phyloP scores from a whole-genome alignment of 768 basidiomycete species.

The Boletus eberwhitei region DNA sequence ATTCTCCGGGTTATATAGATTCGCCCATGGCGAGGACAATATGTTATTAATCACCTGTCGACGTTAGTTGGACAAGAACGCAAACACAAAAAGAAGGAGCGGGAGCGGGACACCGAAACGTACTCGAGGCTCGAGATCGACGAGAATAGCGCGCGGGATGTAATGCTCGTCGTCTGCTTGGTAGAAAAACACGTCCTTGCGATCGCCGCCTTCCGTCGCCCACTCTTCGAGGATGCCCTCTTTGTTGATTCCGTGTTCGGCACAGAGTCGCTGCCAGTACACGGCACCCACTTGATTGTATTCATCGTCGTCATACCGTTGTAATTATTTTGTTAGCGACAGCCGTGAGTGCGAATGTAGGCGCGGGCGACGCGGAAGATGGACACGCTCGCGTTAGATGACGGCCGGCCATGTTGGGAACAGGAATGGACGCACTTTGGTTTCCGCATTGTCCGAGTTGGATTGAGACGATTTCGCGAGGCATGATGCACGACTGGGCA shows the following conservation, averaged over 20 bases:
- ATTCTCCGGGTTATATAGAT: conserved; percentile 95
- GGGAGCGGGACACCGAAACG: conserved; percentile 24
- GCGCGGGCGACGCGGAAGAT: background rate
- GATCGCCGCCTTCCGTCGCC: conserved; percentile 92
- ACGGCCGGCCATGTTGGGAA: background rate
- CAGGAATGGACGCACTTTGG: conserved; percentile 57
- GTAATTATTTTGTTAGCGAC: background rate
- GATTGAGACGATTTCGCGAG: conserved; percentile 79
- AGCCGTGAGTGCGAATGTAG: background rate
- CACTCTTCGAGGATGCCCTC: conserved; percentile 96
- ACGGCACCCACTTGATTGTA: conserved; percentile 79
- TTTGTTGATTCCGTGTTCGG: conserved; percentile 96
- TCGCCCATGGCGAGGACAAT: conserved; percentile 77
- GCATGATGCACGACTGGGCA: conserved; percentile 44
- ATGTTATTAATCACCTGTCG: conserved; percentile 94
- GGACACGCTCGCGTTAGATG: conserved; percentile 1
- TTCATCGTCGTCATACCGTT: background rate
- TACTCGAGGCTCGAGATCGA: conserved; percentile 95
- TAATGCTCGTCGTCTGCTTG: conserved; percentile 99
- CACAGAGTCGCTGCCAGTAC: conserved; percentile 97
- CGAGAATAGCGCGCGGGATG: conserved; percentile 92
- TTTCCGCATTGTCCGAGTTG: conserved; percentile 93
- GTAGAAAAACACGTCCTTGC: conserved; percentile 99
- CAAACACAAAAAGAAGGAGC: background rate
- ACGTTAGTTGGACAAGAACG: background rate